A percentile compares a stretch with the other conserved stretches of the same genome.
These are phyloP conservation scores for Beta lomatogona DNA, from an alignment of 179 eudicot species.

Conservation along the genomic window DNA sequence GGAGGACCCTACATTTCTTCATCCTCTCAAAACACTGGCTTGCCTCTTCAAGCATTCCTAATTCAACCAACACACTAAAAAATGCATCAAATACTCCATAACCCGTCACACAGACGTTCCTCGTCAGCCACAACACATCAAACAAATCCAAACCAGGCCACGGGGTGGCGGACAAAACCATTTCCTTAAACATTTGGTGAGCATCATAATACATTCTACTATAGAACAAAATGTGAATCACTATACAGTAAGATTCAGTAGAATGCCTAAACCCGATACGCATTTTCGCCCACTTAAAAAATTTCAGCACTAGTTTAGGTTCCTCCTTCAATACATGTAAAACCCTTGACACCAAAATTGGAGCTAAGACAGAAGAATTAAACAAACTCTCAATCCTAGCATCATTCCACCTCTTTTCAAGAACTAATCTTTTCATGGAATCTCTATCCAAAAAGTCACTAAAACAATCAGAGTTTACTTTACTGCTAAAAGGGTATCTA, in stretches of 20 bases:
- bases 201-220: conserved; percentile 71
- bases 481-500: conserved; percentile 41
- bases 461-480: conserved; percentile 34
- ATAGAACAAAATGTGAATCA: conserved; percentile 72
- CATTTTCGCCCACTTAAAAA: conserved; percentile 68
- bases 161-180: conserved; percentile 36
- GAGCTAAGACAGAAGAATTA: conserved; percentile 65
- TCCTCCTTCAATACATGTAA: conserved; percentile 61
- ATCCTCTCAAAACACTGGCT: conserved; percentile 62
- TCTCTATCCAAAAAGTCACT: conserved; percentile 40
- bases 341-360: conserved; percentile 60
- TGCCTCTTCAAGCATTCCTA: conserved; percentile 80
- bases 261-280: conserved; percentile 62
- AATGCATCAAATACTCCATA: conserved; percentile 87
- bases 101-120: conserved; percentile 64
- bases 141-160: conserved; percentile 49
- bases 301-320: conserved; percentile 58
- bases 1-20: conserved; percentile 63
- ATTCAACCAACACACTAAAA: conserved; percentile 69
- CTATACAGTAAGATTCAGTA: conserved; percentile 65
- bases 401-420: conserved; percentile 69
- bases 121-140: conserved; percentile 66
- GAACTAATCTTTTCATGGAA: conserved; percentile 43
- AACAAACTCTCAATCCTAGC: conserved; percentile 49
- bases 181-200: conserved; percentile 49